Conservation (phyloP, 2,329 filamentous ascomycete species). For the Colletotrichum musicola region DNA sequence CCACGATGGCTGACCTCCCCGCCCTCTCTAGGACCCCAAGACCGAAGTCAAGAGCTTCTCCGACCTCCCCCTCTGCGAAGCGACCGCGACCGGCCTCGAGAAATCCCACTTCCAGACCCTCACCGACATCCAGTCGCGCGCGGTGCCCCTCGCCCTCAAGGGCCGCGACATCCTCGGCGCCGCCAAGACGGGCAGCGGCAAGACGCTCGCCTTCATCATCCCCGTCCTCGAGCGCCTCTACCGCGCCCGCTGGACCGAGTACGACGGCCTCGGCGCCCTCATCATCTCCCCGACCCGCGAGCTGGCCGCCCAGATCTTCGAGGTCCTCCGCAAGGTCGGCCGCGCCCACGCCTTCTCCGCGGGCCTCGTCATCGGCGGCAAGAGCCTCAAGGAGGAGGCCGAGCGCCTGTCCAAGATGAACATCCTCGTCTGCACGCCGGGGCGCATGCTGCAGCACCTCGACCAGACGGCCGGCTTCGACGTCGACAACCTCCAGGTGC, state of each 20-base stretch:
- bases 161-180: constrained; percentile 91
- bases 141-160: constrained; percentile 89
- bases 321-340: constrained; percentile 91
- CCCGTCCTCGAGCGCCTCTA: constrained; percentile 95
- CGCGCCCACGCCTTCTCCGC: constrained; percentile 92
- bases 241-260: constrained; percentile 87
- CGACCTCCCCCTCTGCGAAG: constrained; percentile 86
- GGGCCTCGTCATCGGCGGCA: constrained; percentile 93
- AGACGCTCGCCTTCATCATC: constrained; percentile 92
- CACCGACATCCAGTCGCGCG: constrained; percentile 91
- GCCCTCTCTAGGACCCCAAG: constrained; percentile 67
- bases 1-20: neutral
- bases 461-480: constrained; percentile 94
- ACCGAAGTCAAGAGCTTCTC: constrained; percentile 76
- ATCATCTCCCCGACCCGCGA: constrained; percentile 96
- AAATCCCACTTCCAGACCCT: constrained; percentile 89
- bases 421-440: constrained; percentile 94
- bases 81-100: constrained; percentile 83
- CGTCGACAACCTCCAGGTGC: constrained; percentile 89
- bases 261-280: constrained; percentile 91
- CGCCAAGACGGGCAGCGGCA: constrained; percentile 95
- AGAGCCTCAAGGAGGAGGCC: constrained; percentile 87
- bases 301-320: constrained; percentile 95
- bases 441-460: constrained; percentile 94
- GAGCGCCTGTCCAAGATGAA: constrained; percentile 93